Conservation (phyloP, 2,329 filamentous ascomycete genomes). For the Phialophora expanda region DNA sequence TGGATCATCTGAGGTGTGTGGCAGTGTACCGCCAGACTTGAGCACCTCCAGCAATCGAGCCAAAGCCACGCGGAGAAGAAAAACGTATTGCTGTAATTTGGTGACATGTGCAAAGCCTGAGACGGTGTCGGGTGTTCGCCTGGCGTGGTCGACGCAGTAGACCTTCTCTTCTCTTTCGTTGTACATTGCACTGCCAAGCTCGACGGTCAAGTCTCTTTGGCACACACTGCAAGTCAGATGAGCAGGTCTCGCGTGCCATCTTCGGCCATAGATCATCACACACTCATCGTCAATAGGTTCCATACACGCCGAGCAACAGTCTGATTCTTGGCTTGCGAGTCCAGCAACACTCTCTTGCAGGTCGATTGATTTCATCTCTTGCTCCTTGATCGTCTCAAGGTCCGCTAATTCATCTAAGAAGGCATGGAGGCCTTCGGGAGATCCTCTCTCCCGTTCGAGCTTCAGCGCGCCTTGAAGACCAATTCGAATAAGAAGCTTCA, state of each 20-base stretch:
- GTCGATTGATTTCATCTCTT: conserved; percentile 69
- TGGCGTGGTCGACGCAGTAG: conserved; percentile 65
- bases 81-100: conserved; percentile 92
- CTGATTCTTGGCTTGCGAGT: conserved; percentile 76
- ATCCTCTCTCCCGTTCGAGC: conserved; percentile 81
- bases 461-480: conserved; percentile 92
- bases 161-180: conserved; percentile 70
- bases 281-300: conserved; percentile 96
- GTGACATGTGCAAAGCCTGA: conserved; percentile 75
- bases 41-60: conserved; percentile 87
- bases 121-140: conserved; percentile 60
- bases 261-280: conserved; percentile 71
- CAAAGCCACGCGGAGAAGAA: conserved; percentile 87
- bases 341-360: conserved; percentile 68
- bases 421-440: conserved; percentile 74
- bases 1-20: conserved; percentile 75
- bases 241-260: conserved; percentile 74
- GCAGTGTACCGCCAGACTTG: conserved; percentile 78
- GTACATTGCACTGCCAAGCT: conserved; percentile 72
- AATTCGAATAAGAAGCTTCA: conserved; percentile 96
- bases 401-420: conserved; percentile 85
- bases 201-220: conserved; percentile 71
- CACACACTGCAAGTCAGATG: conserved; percentile 77
- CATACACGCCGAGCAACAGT: conserved; percentile 80
- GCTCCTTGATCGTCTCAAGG: conserved; percentile 76